Evolutionary conservation across 164 flowering plant genomes (phyloP).

Genomic region (Nymphaea thermarum): DNA sequence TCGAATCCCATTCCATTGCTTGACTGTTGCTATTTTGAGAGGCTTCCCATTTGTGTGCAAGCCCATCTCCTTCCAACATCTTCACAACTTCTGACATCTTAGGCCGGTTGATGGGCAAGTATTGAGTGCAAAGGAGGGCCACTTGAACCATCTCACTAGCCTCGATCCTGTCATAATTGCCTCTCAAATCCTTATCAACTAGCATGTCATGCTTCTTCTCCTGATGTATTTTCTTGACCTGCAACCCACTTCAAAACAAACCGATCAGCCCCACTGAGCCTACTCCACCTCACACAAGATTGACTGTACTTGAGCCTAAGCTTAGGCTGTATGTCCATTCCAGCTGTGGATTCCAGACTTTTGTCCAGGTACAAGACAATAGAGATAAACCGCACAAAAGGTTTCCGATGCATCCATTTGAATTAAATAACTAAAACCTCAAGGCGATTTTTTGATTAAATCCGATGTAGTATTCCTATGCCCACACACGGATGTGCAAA

Average conservation of each 20-base stretch:
- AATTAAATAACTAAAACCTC: neutral
- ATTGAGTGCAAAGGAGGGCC: constrained; percentile 77
- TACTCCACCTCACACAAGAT: neutral
- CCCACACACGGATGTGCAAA: neutral
- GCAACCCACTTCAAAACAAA: neutral
- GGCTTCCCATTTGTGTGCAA: constrained; percentile 84
- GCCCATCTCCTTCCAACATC: constrained; percentile 91
- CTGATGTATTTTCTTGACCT: constrained; percentile 69
- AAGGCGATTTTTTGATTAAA: neutral
- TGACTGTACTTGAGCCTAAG: neutral
- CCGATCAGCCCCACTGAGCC: too few species aligned
- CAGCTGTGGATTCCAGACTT: neutral
- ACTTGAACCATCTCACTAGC: constrained; percentile 83
- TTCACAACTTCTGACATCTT: constrained; percentile 79
- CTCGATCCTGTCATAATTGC: constrained; percentile 58
- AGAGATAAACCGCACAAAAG: neutral
- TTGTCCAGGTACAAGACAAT: neutral
- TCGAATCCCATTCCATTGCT: neutral
- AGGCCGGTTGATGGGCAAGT: constrained; percentile 66
- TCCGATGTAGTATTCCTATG: neutral
- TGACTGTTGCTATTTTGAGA: constrained; percentile 18
- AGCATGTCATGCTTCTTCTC: constrained; percentile 64
- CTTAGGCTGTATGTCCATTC: neutral
- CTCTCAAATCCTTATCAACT: constrained; percentile 55
- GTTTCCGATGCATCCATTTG: neutral